These are phyloP conservation scores for Globisporangium nodosum DNA, from an alignment of 352 stramenopile genomes.

Conservation along the genomic window DNA sequence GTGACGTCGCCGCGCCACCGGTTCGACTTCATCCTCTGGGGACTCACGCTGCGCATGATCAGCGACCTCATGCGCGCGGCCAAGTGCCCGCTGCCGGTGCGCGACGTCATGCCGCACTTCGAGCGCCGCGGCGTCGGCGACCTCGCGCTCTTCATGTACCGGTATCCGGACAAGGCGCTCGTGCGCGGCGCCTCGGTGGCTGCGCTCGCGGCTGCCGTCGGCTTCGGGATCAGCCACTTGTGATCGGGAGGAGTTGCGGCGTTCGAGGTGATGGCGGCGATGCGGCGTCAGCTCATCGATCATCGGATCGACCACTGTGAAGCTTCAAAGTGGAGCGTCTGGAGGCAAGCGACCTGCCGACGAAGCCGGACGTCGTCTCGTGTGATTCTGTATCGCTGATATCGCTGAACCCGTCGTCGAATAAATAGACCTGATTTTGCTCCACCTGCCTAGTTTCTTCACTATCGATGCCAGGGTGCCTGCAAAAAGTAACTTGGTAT, in stretches of 20 bases:
- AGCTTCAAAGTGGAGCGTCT: too few relatives aligned
- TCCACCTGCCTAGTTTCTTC: too few relatives aligned
- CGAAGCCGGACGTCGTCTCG: too few relatives aligned
- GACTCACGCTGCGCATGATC: conserved; percentile 70
- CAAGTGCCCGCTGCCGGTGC: conserved; percentile 39
- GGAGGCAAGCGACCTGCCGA: too few relatives aligned
- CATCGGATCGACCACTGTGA: too few relatives aligned
- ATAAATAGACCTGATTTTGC: too few relatives aligned
- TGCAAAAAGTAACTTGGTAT: too few relatives aligned
- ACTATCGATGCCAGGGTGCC: too few relatives aligned
- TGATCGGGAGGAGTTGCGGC: conserved; percentile 6
- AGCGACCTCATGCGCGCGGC: conserved; percentile 39
- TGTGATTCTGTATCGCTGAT: too few relatives aligned
- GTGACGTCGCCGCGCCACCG: conserved; percentile 24
- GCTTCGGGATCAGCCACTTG: conserved; percentile 32
- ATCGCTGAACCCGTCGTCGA: too few relatives aligned
- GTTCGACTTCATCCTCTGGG: conserved; percentile 83
- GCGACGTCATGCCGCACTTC: conserved; percentile 47
- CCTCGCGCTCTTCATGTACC: conserved; percentile 45
- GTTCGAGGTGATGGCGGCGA: too few relatives aligned
- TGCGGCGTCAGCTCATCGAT: too few relatives aligned
- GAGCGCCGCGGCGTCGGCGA: conserved; percentile 43
- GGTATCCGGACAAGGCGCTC: conserved; percentile 45
- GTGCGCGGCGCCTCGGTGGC: conserved; percentile 35
- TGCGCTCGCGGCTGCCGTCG: conserved; percentile 32